phyloP scores from a whole-genome alignment of 352 stramenopile genomes.

The Aphanomyces invadans region DNA sequence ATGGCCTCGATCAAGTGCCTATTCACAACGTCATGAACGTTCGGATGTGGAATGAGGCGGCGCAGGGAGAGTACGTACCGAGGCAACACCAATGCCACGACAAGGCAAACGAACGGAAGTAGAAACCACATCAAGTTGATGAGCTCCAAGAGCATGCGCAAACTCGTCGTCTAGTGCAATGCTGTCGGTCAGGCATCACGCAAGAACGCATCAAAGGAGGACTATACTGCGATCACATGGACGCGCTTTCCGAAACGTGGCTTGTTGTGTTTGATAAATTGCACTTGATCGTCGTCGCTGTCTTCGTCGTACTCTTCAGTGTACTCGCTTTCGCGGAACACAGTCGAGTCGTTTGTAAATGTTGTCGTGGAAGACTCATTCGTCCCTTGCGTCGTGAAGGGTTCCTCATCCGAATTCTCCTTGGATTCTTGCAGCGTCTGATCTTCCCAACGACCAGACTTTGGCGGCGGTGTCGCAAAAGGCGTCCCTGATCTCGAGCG shows the following conservation, averaged over 20 bases:
- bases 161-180: not conserved
- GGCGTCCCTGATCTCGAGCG: not conserved
- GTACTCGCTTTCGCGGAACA: not conserved
- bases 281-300: constrained; percentile 12
- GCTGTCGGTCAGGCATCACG: too few species aligned
- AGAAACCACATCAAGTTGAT: constrained; percentile 20
- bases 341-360: not conserved
- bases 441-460: not conserved
- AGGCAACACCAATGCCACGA: constrained; percentile 9
- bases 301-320: not conserved
- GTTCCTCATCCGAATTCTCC: not conserved
- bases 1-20: constrained; percentile 20
- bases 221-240: not conserved
- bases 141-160: not conserved
- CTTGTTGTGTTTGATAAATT: constrained; percentile 14
- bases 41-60: too few species aligned
- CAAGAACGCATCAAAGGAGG: too few species aligned
- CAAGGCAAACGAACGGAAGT: constrained; percentile 13
- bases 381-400: not conserved
- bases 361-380: not conserved
- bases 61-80: too few species aligned
- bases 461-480: constrained; percentile 9
- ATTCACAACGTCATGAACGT: not conserved
- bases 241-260: constrained; percentile 2
- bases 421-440: not conserved